phyloP scores from a whole-genome alignment of 192 early-diverging fungal genomes.

The Gamsiella multidivaricata region DNA sequence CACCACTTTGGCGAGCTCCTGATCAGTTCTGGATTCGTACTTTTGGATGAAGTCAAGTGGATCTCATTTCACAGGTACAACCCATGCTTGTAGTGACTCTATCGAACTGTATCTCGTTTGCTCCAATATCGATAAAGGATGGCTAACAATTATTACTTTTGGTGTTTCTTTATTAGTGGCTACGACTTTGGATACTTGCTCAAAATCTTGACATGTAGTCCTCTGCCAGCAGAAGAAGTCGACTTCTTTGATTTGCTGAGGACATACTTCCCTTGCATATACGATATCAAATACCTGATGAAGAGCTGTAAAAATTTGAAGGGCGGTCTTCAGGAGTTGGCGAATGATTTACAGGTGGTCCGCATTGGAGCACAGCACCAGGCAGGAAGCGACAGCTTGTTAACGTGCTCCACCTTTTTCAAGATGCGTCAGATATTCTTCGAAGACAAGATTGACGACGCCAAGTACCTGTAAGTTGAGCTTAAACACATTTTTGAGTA shows the following conservation, averaged over 20 bases:
- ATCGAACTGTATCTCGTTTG: no score
- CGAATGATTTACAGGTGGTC: conserved; percentile 92
- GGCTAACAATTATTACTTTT: neutral
- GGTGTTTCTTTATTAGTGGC: conserved; percentile 65
- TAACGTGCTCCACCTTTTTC: conserved; percentile 98
- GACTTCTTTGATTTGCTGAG: conserved; percentile 93
- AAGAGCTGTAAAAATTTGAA: conserved; percentile 96
- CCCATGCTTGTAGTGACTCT: neutral
- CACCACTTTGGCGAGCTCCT: conserved; percentile 97
- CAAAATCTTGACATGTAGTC: conserved; percentile 92
- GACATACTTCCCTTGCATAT: conserved; percentile 98
- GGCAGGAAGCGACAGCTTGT: conserved; percentile 95
- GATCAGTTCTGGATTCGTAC: conserved; percentile 96
- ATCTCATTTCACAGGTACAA: conserved; percentile 96
- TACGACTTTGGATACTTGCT: conserved; percentile 99
- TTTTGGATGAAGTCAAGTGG: conserved; percentile 96
- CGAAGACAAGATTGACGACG: conserved; percentile 95
- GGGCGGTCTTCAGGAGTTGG: conserved; percentile 97
- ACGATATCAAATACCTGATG: conserved; percentile 99
- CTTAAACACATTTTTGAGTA: neutral
- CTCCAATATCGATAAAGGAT: no score
- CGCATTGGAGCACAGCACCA: conserved; percentile 98
- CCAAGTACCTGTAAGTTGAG: conserved; percentile 80
- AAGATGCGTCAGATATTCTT: conserved; percentile 97
- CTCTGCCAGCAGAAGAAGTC: conserved; percentile 92